Conservation (phyloP, 1,139 yeast genomes). For the Pneumocystis wakefieldiae region DNA sequence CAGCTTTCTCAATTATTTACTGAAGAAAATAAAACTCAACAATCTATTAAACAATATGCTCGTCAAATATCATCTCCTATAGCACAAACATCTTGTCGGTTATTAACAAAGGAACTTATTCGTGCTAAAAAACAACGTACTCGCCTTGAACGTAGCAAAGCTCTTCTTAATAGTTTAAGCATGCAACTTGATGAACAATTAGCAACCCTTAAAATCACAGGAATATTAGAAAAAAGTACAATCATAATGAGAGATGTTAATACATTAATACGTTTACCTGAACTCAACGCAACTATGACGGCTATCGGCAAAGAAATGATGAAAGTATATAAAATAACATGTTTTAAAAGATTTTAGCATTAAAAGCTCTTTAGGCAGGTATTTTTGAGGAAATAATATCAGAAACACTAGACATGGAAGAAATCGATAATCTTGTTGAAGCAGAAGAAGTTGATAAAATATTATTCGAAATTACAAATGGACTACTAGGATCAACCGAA, state of each 20-base stretch:
- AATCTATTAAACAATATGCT: conserved; percentile 59
- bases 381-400: conserved; percentile 91
- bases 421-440: conserved; percentile 52
- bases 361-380: conserved; percentile 35
- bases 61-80: conserved; percentile 61
- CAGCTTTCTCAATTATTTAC: conserved; percentile 48
- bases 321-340: conserved; percentile 29
- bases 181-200: conserved; percentile 89
- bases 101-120: conserved; percentile 72
- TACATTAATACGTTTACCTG: conserved; percentile 61
- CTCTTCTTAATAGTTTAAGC: conserved; percentile 70
- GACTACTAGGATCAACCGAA: conserved; percentile 22
- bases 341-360: neutral
- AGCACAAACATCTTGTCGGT: conserved; percentile 31
- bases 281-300: conserved; percentile 68
- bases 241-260: conserved; percentile 82
- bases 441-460: conserved; percentile 53
- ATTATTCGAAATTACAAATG: conserved; percentile 36
- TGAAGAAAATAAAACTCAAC: conserved; percentile 48
- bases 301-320: conserved; percentile 75
- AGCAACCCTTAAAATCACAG: conserved; percentile 68
- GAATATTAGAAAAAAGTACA: conserved; percentile 66
- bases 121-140: conserved; percentile 59
- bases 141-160: conserved; percentile 63
- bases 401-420: conserved; percentile 63